Evolutionary conservation across 2,329 filamentous ascomycete genomes (phyloP), one percentile per base, ranked within the genome.

Genomic region (Apiospora sp.): DNA sequence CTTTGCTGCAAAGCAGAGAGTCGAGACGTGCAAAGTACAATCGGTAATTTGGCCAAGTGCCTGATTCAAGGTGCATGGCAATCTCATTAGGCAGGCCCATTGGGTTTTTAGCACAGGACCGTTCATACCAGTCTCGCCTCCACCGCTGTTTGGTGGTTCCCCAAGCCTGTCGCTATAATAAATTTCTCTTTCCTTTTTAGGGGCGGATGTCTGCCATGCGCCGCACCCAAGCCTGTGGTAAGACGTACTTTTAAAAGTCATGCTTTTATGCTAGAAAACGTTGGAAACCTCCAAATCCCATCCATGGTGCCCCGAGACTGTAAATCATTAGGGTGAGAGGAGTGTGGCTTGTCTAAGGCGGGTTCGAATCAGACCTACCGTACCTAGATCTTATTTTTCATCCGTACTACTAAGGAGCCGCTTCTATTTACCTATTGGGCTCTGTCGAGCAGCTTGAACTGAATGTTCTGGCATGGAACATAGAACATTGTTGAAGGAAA

Each of bases 31-130:
- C 19, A 48, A 49, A 4, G 46, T 12, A n/a, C 5, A n/a, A n/a
- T 37, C 27, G 54, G 54, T 37, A 61, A 61, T 37, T 61, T 61
- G 54, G 54, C 30, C 54, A 61, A 37, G 54, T 61, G 54, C 54
- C 27, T 37, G 54, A 61, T 37, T 41, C 34, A 64, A 41, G 34
- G 34, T 41, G 58, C 58, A 64, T 64, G 58, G 58, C 5, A 37
- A 41, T 64, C 58, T 64, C 58, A 64, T 64, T 64, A 64, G 34
- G 19, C 19, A 41, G 34, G 30, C 27, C 58, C 58, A 64, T 19
- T 64, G 58, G 58, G 13, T 41, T 64, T 64, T 41, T 64, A 64
- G 58, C 58, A 64, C 54, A 37, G 54, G 54, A 34, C 58, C 58
- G 22, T 34, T 64, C 34, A 13, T 37, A 64, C 58, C 58, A 64